Evolutionary conservation across 2,329 filamentous ascomycete genomes (phyloP), one percentile per base, ranked within the genome.

Genomic region (Tolypocladium paradoxum): DNA sequence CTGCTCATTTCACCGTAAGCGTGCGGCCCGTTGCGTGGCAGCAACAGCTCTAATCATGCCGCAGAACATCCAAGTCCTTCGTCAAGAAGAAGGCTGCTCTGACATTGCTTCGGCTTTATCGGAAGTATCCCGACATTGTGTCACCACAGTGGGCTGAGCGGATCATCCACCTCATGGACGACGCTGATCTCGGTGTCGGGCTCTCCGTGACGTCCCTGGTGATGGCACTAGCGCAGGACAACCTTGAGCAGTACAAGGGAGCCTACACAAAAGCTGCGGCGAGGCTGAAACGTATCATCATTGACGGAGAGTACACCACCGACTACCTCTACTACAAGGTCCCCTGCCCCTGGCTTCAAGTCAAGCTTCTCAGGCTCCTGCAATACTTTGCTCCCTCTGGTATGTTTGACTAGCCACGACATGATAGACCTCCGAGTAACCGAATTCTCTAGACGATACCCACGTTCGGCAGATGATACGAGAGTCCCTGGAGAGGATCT

Each of bases 321-420:
- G 93, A 97, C 67, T 99, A 99, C 67, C 81, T 96, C 29, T 99
- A 99, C 74, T 99, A 99, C 77, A 96, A 96, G 65, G 93, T 99
- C n/a, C 93, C 93, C 1, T 99, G 93, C 66, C 93, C 93, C 3
- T 99, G 93, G 93, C 84, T 99, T 54, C 91, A 97, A 71, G 88
- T 97, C 64, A 99, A 99, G 73, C 78, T 99, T 20, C 72, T 99
- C 59, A 84, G 91, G 57, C 73, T 99, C 56, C 77, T 99, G 58
- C 93, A 99, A 70, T 99, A 97, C 69, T 99, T 96, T 69, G 88
- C 91, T 29, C 92, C 93, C 47, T 95, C 93, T 66, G 86, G 88
- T 91, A 76, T 58, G 78, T 57, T 24, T 8, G 18, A 16, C 18
- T 20, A n/a, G 3, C 22, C 22, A 18, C 35, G 48, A 8, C 3